A percentile compares a stretch with the other conserved stretches of the same genome.
Conservation (phyloP, 257 asterid genomes). For the Craterostigma plantagineum region DNA sequence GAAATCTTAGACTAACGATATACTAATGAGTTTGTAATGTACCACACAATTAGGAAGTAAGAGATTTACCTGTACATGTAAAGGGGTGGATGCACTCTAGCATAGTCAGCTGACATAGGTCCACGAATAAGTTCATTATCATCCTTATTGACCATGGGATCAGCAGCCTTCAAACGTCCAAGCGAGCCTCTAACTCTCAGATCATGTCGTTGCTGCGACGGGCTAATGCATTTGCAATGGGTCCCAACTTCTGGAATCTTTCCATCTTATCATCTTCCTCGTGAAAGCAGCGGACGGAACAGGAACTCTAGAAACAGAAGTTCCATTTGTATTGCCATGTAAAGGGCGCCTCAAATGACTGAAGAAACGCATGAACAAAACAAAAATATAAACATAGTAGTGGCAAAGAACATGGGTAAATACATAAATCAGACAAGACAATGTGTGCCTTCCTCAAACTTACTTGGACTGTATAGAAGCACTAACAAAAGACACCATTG, state of each 20-base stretch:
- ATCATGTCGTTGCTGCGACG: too few species aligned
- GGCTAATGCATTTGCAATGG: slow-evolving; percentile 21
- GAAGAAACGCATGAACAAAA: slow-evolving; percentile 2
- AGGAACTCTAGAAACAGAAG: slow-evolving; percentile 14
- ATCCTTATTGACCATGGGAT: too few species aligned
- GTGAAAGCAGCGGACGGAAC: slow-evolving; percentile 11
- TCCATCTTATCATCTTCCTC: slow-evolving; percentile 29
- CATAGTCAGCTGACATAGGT: too few species aligned
- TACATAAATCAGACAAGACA: neutral
- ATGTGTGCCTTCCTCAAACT: slow-evolving; percentile 2
- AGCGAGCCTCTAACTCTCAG: slow-evolving; percentile 21
- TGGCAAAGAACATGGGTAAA: neutral
- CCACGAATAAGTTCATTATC: too few species aligned
- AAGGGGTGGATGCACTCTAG: too few species aligned
- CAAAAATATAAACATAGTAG: neutral
- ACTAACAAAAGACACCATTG: slow-evolving; percentile 22
- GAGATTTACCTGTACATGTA: too few species aligned
- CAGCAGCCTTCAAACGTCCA: slow-evolving; percentile 16
- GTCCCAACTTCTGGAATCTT: slow-evolving; percentile 39
- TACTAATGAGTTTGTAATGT: too few species aligned
- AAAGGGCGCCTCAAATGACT: slow-evolving; percentile 32
- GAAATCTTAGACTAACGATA: too few species aligned
- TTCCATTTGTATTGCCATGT: slow-evolving; percentile 23
- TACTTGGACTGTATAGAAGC: slow-evolving; percentile 29
- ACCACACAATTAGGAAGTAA: too few species aligned